Conservation (phyloP, 306 rosid species). For the Vachellia collinsii region DNA sequence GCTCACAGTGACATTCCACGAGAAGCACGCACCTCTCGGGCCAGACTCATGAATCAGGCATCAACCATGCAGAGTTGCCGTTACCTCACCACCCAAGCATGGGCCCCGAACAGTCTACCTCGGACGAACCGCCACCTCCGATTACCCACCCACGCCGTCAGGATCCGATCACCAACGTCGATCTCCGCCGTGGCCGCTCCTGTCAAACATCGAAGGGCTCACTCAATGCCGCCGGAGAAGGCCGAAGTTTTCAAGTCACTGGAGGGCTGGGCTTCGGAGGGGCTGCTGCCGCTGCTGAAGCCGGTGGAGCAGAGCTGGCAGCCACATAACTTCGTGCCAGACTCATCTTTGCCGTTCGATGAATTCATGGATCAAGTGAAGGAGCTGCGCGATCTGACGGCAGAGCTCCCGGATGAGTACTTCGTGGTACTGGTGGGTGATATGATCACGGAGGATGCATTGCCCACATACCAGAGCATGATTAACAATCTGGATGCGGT, state of each 20-base stretch:
- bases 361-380: slow-evolving; percentile 58
- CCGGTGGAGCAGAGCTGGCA: slow-evolving; percentile 71
- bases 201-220: slow-evolving; percentile 26
- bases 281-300: slow-evolving; percentile 54
- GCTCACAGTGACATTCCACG: neutral
- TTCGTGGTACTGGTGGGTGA: slow-evolving; percentile 66
- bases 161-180: neutral
- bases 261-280: slow-evolving; percentile 56
- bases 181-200: slow-evolving; percentile 34
- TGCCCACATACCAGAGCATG: slow-evolving; percentile 74
- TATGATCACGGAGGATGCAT: slow-evolving; percentile 73
- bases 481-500: slow-evolving; percentile 65
- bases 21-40: neutral
- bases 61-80: slow-evolving; percentile 31
- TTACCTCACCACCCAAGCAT: slow-evolving; percentile 29
- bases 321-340: slow-evolving; percentile 57
- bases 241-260: slow-evolving; percentile 50
- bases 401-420: slow-evolving; percentile 63
- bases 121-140: neutral
- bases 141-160: neutral
- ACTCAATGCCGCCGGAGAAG: slow-evolving; percentile 55
- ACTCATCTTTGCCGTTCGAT: slow-evolving; percentile 41
- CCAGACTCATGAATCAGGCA: neutral
- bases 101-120: slow-evolving; percentile 24
- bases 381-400: slow-evolving; percentile 62